phyloP scores from a whole-genome alignment of 129 eudicot species.

The Kitagawia praeruptora region DNA sequence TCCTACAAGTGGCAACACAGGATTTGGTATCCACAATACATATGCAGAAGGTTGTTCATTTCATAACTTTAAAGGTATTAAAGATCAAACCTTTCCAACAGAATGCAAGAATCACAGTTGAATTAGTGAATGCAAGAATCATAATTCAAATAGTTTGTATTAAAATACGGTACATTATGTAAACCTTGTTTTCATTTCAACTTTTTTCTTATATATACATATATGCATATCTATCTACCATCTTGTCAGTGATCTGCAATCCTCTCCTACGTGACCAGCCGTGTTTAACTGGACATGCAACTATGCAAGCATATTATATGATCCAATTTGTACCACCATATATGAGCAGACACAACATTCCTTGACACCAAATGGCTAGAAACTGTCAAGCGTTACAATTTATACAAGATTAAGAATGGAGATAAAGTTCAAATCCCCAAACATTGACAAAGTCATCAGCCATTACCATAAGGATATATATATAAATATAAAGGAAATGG shows the following conservation, averaged over 20 bases:
- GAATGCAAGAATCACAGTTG: too few relatives aligned
- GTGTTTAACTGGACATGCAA: background rate
- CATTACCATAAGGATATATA: background rate
- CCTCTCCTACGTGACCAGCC: background rate
- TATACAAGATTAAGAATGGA: slow-evolving; percentile 18
- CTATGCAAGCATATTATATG: background rate
- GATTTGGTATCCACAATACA: too few relatives aligned
- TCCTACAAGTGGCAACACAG: too few relatives aligned
- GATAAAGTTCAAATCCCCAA: slow-evolving; percentile 2
- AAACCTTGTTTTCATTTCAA: too few relatives aligned
- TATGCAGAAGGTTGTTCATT: too few relatives aligned
- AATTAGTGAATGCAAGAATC: too few relatives aligned
- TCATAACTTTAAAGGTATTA: too few relatives aligned
- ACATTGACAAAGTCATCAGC: background rate
- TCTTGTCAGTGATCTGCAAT: background rate
- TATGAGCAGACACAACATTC: background rate
- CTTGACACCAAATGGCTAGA: background rate
- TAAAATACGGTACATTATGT: too few relatives aligned
- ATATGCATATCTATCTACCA: too few relatives aligned
- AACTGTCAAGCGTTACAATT: slow-evolving; percentile 15
- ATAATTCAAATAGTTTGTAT: too few relatives aligned
- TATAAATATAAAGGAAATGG: background rate
- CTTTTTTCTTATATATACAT: too few relatives aligned
- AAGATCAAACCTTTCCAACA: too few relatives aligned
- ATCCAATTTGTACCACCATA: background rate